Conservation (phyloP, 2,329 filamentous ascomycete genomes). For the Xylariaceae sp. region DNA sequence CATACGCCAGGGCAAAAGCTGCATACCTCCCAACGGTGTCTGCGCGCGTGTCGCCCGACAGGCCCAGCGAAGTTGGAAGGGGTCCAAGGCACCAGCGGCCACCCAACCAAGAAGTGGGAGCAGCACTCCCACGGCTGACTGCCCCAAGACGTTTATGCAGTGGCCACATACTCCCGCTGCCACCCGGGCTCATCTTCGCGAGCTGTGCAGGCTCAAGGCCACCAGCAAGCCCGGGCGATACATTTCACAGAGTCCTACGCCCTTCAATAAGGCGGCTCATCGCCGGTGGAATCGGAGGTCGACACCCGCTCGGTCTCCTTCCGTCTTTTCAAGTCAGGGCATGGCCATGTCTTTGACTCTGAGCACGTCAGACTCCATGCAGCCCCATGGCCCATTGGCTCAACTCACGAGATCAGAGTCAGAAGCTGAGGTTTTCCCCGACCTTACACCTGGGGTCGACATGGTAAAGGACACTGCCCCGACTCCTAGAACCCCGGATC, state of each 20-base stretch:
- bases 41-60: constrained; percentile 58
- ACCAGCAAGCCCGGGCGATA: constrained; percentile 36
- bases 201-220: constrained; percentile 52
- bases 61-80: constrained; percentile 60
- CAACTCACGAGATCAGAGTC: constrained; percentile 43
- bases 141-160: constrained; percentile 41
- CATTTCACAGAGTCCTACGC: constrained; percentile 47
- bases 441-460: constrained; percentile 7
- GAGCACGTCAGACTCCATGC: constrained; percentile 59
- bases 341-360: constrained; percentile 56
- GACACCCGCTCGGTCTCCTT: constrained; percentile 37
- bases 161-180: constrained; percentile 60
- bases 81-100: constrained; percentile 36
- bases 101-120: constrained; percentile 41
- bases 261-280: constrained; percentile 43
- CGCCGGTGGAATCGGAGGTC: constrained; percentile 42
- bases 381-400: constrained; percentile 52
- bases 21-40: constrained; percentile 57
- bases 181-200: constrained; percentile 54
- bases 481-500: constrained; percentile 14
- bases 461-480: constrained; percentile 2
- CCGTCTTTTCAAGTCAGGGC: constrained; percentile 51
- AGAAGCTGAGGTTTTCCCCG: constrained; percentile 19
- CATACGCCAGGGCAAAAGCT: constrained; percentile 54
- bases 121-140: constrained; percentile 46